phyloP scores from a whole-genome alignment of 495 filamentous ascomycete species.

The Amniculicola lignicola region DNA sequence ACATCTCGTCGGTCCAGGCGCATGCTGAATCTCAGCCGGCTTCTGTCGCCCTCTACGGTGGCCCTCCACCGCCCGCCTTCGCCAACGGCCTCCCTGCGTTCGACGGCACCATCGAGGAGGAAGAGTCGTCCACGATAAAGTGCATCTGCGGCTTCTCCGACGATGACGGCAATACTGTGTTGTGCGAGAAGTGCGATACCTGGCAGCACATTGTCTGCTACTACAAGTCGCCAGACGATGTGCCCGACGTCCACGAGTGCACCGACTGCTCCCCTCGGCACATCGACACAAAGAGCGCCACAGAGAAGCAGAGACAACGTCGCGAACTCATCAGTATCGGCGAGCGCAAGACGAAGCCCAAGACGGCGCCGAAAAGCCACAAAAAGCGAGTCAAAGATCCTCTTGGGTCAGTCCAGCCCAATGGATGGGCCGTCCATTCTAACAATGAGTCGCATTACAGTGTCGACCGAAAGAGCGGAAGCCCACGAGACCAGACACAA shows the following conservation, averaged over 20 bases:
- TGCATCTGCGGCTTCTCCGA: constrained; percentile 90
- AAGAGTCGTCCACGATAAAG: constrained; percentile 94
- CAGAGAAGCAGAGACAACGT: constrained; percentile 59
- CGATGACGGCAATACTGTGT: constrained; percentile 96
- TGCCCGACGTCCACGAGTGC: constrained; percentile 83
- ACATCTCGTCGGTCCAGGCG: constrained; percentile 63
- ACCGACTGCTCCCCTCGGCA: constrained; percentile 74
- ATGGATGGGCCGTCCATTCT: constrained; percentile 44
- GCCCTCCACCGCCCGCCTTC: constrained; percentile 52
- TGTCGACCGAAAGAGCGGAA: constrained; percentile 49
- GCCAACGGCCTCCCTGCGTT: constrained; percentile 57
- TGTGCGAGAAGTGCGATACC: constrained; percentile 90
- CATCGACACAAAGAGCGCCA: constrained; percentile 67
- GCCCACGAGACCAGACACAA: constrained; percentile 57
- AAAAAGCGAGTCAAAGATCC: constrained; percentile 66
- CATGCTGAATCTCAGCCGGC: constrained; percentile 62
- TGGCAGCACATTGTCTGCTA: constrained; percentile 99
- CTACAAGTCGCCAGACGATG: constrained; percentile 64
- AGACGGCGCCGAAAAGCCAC: constrained; percentile 41
- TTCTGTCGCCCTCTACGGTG: constrained; percentile 60
- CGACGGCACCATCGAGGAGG: constrained; percentile 60
- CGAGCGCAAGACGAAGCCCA: constrained; percentile 54
- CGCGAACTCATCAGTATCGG: constrained; percentile 60
- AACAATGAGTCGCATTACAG: constrained; percentile 37
- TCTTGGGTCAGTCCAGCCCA: constrained; percentile 43